Percentiles rank a stretch among this genome's conserved stretches.
Evolutionary conservation across 768 basidiomycete species (phyloP).

Genomic region (Leccinum obscurum): DNA sequence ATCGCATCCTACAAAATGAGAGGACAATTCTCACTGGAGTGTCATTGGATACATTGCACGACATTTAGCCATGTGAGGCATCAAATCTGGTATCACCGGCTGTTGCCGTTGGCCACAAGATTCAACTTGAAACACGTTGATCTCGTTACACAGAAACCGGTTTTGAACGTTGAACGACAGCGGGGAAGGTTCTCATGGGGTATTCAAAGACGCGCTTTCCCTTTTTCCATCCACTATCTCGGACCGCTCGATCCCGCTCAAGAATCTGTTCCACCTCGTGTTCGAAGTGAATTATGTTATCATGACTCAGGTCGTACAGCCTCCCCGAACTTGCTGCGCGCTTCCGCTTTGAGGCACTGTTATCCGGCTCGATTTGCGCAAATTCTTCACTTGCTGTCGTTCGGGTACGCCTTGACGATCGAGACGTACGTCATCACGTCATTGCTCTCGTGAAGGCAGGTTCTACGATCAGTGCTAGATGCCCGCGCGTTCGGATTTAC

Average conservation of each 20-base stretch:
- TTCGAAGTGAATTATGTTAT: constrained; percentile 18
- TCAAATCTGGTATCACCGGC: background rate
- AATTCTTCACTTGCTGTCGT: constrained; percentile 9
- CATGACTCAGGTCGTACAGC: constrained; percentile 19
- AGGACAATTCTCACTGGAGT: background rate
- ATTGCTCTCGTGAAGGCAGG: constrained; percentile 19
- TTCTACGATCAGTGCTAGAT: constrained; percentile 9
- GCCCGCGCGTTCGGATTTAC: constrained; percentile 12
- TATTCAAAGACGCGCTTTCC: constrained; percentile 5
- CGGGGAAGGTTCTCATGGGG: constrained; percentile 12
- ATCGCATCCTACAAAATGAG: background rate
- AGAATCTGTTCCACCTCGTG: constrained; percentile 25
- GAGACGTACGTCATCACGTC: constrained; percentile 37
- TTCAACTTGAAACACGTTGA: constrained; percentile 12
- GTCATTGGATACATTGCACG: constrained; percentile 9
- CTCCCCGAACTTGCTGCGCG: constrained; percentile 5
- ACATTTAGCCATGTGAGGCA: constrained; percentile 1
- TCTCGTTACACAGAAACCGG: constrained; percentile 8
- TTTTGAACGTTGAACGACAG: constrained; percentile 11
- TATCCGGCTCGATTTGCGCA: constrained; percentile 12
- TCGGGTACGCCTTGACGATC: constrained; percentile 27
- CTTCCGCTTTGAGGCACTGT: constrained; percentile 10
- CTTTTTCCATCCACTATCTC: constrained; percentile 9
- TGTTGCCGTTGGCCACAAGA: constrained; percentile 4
- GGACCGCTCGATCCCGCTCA: constrained; percentile 10